Percentiles rank a stretch among this genome's conserved stretches.
phyloP scores from a whole-genome alignment of 768 basidiomycete genomes.

The Leccinum broughii region DNA sequence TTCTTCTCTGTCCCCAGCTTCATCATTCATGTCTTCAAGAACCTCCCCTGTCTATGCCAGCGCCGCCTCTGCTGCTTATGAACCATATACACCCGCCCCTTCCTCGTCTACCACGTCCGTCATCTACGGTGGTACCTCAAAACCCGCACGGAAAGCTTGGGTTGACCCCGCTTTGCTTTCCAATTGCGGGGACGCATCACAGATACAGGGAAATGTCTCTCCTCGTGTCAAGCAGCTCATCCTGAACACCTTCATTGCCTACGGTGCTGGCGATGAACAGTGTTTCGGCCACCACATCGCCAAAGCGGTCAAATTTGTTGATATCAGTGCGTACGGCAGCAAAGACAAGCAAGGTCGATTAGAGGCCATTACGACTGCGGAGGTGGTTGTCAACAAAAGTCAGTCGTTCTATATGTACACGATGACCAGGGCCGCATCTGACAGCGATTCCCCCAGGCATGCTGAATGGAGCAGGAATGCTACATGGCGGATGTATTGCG shows the following conservation, averaged over 20 bases:
- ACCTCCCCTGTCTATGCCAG: slow-evolving; percentile 28
- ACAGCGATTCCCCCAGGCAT: slow-evolving; percentile 45
- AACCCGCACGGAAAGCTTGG: slow-evolving; percentile 46
- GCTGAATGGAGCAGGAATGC: slow-evolving; percentile 75
- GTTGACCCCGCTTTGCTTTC: slow-evolving; percentile 65
- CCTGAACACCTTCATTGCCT: slow-evolving; percentile 65
- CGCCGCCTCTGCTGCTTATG: slow-evolving; percentile 30
- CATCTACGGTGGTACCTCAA: slow-evolving; percentile 23
- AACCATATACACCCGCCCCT: slow-evolving; percentile 23
- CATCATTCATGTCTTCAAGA: slow-evolving; percentile 28
- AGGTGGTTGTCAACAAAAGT: slow-evolving; percentile 65
- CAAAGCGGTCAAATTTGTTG: slow-evolving; percentile 57
- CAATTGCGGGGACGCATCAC: slow-evolving; percentile 54
- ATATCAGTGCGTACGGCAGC: slow-evolving; percentile 53
- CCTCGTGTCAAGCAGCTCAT: slow-evolving; percentile 64
- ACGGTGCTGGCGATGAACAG: slow-evolving; percentile 66
- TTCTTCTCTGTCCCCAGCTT: slow-evolving; percentile 3
- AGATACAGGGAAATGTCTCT: slow-evolving; percentile 64
- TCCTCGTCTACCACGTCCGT: slow-evolving; percentile 29
- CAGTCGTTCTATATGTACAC: slow-evolving; percentile 19
- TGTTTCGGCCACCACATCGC: slow-evolving; percentile 65
- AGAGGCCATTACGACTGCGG: slow-evolving; percentile 63
- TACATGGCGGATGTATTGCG: slow-evolving; percentile 74
- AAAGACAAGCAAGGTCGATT: slow-evolving; percentile 49
- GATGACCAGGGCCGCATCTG: neutral